Conservation (phyloP, 306 rosid species). For the Fragaria iinumae region DNA sequence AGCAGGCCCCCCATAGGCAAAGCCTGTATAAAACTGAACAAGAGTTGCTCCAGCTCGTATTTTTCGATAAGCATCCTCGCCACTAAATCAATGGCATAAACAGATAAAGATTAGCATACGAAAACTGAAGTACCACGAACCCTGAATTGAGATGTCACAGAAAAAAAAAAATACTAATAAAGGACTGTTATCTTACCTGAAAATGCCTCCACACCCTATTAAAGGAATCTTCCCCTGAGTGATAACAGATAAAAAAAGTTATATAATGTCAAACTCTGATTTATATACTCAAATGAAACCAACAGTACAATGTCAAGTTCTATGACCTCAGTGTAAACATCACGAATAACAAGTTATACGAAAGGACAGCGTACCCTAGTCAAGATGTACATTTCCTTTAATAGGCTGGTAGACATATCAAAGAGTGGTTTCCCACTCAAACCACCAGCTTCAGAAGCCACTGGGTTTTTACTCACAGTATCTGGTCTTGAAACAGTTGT, state of each 20-base stretch:
- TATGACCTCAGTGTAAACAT: background rate
- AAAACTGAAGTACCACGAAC: background rate
- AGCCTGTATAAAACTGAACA: slow-evolving; percentile 90
- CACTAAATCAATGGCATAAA: slow-evolving; percentile 45
- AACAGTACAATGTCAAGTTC: background rate
- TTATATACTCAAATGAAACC: background rate
- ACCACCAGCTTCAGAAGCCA: slow-evolving; percentile 85
- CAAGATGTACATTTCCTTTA: slow-evolving; percentile 85
- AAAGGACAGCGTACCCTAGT: slow-evolving; percentile 66
- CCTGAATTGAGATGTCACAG: background rate
- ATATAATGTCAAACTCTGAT: slow-evolving; percentile 25
- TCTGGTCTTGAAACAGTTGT: slow-evolving; percentile 96
- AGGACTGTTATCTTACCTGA: slow-evolving; percentile 53
- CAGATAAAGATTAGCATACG: background rate
- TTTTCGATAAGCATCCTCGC: slow-evolving; percentile 90
- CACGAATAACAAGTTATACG: background rate
- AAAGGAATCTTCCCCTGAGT: slow-evolving; percentile 84
- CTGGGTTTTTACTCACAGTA: slow-evolving; percentile 41
- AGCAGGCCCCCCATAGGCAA: slow-evolving; percentile 96
- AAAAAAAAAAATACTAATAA: background rate
- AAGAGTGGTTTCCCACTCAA: slow-evolving; percentile 98
- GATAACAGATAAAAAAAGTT: slow-evolving; percentile 21
- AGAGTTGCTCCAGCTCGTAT: slow-evolving; percentile 91
- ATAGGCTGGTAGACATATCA: slow-evolving; percentile 58
- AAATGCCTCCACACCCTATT: slow-evolving; percentile 85